A percentile compares a stretch with the other conserved stretches of the same genome.
Evolutionary conservation across 2,329 filamentous ascomycete genomes (phyloP).

Genomic region (Diplocarpon mali): DNA sequence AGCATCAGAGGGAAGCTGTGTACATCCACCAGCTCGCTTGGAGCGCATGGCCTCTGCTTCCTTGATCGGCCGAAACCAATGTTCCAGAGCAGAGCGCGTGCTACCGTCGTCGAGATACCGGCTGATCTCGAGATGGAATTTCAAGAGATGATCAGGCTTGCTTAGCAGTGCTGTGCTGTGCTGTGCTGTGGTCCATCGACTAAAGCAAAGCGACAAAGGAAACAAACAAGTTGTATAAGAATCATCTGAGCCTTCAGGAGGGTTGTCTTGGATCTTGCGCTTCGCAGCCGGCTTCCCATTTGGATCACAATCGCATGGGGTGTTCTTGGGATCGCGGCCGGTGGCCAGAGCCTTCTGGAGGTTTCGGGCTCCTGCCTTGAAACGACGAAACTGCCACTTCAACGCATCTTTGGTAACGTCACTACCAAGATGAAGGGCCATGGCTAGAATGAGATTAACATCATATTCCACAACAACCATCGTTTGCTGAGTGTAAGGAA

Average conservation of each 20-base stretch:
- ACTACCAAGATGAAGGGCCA: conserved; percentile 7
- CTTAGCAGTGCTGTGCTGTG: conserved; percentile 6
- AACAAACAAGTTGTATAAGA: not conserved
- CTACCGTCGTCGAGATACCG: conserved; percentile 6
- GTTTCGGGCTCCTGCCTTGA: conserved; percentile 41
- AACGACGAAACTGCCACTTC: conserved; percentile 27
- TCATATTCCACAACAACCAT: not conserved
- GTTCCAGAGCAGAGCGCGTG: conserved; percentile 11
- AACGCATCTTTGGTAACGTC: conserved; percentile 37
- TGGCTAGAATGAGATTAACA: conserved; percentile 7
- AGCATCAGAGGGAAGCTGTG: not conserved
- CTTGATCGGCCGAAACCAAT: conserved; percentile 15
- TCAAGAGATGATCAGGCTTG: not conserved
- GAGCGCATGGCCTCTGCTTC: conserved; percentile 3
- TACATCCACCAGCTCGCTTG: not conserved
- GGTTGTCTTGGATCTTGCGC: not conserved
- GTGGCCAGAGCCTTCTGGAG: conserved; percentile 34
- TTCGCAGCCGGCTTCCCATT: conserved; percentile 6
- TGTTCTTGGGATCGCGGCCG: conserved; percentile 32
- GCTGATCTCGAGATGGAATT: not conserved
- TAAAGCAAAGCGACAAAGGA: not conserved
- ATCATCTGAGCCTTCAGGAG: not conserved
- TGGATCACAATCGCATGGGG: conserved; percentile 5
- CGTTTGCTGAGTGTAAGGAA: no score
- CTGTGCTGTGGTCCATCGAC: conserved; percentile 1